A percentile compares a stretch with the other conserved stretches of the same genome.
These are phyloP conservation scores for Globisporangium cystogenes DNA, from an alignment of 352 stramenopile species.

Conservation along the genomic window DNA sequence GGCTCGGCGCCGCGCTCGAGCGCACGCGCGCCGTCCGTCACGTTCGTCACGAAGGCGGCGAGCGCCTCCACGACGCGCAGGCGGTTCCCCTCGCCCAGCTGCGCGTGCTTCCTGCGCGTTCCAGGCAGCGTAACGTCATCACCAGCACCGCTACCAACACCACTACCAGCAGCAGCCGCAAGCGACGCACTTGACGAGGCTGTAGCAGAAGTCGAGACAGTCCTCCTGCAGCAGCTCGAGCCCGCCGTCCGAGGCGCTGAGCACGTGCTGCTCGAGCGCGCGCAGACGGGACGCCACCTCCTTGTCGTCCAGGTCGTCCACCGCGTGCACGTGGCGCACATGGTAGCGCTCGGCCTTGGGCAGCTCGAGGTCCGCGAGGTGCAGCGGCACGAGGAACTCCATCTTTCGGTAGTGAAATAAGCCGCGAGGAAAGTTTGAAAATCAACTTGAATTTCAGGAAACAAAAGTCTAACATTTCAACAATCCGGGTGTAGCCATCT, in stretches of 20 bases:
- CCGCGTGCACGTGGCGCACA: conserved; percentile 49
- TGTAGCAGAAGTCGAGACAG: conserved; percentile 70
- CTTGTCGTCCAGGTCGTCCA: conserved; percentile 43
- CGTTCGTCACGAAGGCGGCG: conserved; percentile 48
- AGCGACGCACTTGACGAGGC: conserved; percentile 49
- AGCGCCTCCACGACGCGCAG: conserved; percentile 65
- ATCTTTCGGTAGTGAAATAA: conserved; percentile 15
- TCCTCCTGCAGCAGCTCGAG: conserved; percentile 52
- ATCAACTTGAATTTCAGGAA: neutral
- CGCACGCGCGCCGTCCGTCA: conserved; percentile 43
- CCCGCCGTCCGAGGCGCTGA: conserved; percentile 44
- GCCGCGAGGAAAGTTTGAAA: no score
- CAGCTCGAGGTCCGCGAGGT: conserved; percentile 70
- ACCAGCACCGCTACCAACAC: no score
- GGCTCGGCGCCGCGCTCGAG: conserved; percentile 24
- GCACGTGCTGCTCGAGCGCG: conserved; percentile 45
- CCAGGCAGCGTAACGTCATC: no score
- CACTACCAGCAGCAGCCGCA: neutral
- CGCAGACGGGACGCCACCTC: conserved; percentile 40
- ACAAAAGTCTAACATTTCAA: conserved; percentile 2
- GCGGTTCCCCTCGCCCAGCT: conserved; percentile 40
- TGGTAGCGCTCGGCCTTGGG: conserved; percentile 60
- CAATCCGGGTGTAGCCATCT: conserved; percentile 3
- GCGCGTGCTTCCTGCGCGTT: conserved; percentile 43
- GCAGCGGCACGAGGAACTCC: conserved; percentile 78